phyloP scores from a whole-genome alignment of 441 rosid genomes.

The Metrosideros polymorpha region DNA sequence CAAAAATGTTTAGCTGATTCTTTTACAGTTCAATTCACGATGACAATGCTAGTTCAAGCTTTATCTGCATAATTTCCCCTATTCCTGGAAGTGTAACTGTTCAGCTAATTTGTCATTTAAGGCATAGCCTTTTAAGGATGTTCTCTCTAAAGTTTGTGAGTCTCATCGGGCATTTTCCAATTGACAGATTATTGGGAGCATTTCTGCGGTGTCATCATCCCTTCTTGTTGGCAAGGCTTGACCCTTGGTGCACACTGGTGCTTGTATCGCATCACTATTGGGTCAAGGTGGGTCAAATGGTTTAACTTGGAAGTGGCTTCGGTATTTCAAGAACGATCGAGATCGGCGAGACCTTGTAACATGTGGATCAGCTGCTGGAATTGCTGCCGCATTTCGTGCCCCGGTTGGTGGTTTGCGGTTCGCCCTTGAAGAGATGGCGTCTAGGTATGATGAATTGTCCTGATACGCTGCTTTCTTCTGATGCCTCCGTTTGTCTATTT shows the following conservation, averaged over 20 bases:
- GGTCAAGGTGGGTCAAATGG: constrained; percentile 83
- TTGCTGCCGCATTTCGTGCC: constrained; percentile 82
- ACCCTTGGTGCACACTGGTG: constrained; percentile 89
- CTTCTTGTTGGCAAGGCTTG: constrained; percentile 87
- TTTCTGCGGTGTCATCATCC: constrained; percentile 77
- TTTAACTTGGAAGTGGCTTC: constrained; percentile 69
- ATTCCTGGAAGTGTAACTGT: not conserved
- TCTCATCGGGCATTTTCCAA: no score
- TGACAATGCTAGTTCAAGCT: no score
- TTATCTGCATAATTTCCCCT: no score
- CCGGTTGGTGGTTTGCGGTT: constrained; percentile 88
- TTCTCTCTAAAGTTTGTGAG: not conserved
- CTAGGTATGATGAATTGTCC: constrained; percentile 43
- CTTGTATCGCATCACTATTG: constrained; percentile 73
- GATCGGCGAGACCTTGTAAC: constrained; percentile 85
- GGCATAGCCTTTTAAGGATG: not conserved
- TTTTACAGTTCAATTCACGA: no score
- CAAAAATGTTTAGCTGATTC: no score
- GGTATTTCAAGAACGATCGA: constrained; percentile 70
- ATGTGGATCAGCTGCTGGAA: constrained; percentile 92
- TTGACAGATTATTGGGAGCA: constrained; percentile 67
- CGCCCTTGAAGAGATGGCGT: constrained; percentile 86
- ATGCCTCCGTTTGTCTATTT: not conserved
- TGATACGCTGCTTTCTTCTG: not conserved
- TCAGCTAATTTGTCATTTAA: not conserved